A percentile compares a stretch with the other conserved stretches of the same genome.
Evolutionary conservation across 2,329 filamentous ascomycete species (phyloP).

Genomic region (Alternaria gaisen): DNA sequence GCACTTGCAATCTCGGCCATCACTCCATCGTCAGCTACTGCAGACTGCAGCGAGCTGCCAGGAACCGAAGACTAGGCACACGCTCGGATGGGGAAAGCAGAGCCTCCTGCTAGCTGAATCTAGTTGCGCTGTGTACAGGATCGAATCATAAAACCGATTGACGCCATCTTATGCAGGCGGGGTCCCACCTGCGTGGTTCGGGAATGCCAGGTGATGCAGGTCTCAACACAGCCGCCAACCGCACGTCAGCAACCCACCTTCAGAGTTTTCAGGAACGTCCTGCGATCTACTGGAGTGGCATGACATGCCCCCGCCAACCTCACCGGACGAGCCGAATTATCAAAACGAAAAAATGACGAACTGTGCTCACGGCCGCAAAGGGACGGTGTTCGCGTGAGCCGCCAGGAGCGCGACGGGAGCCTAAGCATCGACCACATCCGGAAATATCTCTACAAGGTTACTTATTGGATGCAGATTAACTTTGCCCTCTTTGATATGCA

Average conservation of each 20-base stretch:
- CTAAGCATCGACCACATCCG: constrained; percentile 19
- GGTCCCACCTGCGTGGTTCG: constrained; percentile 38
- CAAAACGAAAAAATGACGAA: constrained; percentile 20
- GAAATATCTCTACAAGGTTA: constrained; percentile 25
- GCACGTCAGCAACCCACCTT: constrained; percentile 32
- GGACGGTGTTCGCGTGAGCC: constrained; percentile 21
- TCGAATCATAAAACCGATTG: constrained; percentile 32
- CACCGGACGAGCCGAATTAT: constrained; percentile 18
- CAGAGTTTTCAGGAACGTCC: constrained; percentile 28
- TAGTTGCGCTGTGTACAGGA: constrained; percentile 18
- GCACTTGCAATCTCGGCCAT: constrained; percentile 6
- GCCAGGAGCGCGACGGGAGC: constrained; percentile 31
- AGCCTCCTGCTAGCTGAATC: constrained; percentile 40
- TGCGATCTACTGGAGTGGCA: constrained; percentile 1
- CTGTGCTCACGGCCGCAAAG: constrained; percentile 28
- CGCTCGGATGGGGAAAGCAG: constrained; percentile 49
- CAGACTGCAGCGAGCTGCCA: constrained; percentile 28
- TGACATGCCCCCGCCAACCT: constrained; percentile 17
- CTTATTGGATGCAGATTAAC: constrained; percentile 32
- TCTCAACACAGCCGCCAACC: constrained; percentile 30
- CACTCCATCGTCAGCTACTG: constrained; percentile 10
- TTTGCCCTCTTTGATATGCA: constrained; percentile 26
- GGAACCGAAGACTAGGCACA: constrained; percentile 33
- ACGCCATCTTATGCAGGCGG: constrained; percentile 32
- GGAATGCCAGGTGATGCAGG: constrained; percentile 44